phyloP scores from a whole-genome alignment of 2,329 filamentous ascomycete species.

The Apiospora kogelbergensis region DNA sequence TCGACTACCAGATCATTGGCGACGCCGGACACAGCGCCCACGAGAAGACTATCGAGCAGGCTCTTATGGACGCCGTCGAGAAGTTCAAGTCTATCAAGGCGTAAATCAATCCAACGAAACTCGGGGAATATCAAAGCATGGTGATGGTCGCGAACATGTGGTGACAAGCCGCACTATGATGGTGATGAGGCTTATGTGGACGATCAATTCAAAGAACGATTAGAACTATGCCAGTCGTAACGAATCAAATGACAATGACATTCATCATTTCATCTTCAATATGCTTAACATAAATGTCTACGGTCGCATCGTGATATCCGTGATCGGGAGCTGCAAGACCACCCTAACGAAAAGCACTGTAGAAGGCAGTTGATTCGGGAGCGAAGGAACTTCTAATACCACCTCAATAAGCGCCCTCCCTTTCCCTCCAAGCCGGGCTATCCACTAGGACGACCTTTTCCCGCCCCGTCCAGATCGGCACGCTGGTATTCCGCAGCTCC shows the following conservation, averaged over 20 bases:
- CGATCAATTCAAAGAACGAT: background rate
- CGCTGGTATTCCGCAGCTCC: slow-evolving; percentile 36
- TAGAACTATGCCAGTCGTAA: background rate
- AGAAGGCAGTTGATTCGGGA: background rate
- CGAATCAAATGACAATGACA: background rate
- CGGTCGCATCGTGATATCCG: background rate
- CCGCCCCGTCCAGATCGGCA: slow-evolving; percentile 33
- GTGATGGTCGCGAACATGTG: background rate
- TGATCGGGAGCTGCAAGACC: background rate
- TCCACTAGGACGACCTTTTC: slow-evolving; percentile 19
- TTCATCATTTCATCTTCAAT: background rate
- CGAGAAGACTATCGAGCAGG: slow-evolving; percentile 24
- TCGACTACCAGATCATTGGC: slow-evolving; percentile 25
- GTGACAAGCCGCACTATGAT: background rate
- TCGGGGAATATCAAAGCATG: no score
- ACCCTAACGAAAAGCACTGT: no score
- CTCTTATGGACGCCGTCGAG: slow-evolving; percentile 27
- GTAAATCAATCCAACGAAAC: no score
- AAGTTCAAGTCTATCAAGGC: slow-evolving; percentile 26
- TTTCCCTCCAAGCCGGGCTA: slow-evolving; percentile 16
- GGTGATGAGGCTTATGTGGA: no score
- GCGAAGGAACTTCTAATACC: no score
- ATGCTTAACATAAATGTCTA: no score
- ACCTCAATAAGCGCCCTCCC: slow-evolving; percentile 19
- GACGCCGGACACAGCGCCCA: slow-evolving; percentile 29